A percentile compares a stretch with the other conserved stretches of the same genome.
Conservation (phyloP, 116 monocot species). For the Cymodocea nodosa region DNA sequence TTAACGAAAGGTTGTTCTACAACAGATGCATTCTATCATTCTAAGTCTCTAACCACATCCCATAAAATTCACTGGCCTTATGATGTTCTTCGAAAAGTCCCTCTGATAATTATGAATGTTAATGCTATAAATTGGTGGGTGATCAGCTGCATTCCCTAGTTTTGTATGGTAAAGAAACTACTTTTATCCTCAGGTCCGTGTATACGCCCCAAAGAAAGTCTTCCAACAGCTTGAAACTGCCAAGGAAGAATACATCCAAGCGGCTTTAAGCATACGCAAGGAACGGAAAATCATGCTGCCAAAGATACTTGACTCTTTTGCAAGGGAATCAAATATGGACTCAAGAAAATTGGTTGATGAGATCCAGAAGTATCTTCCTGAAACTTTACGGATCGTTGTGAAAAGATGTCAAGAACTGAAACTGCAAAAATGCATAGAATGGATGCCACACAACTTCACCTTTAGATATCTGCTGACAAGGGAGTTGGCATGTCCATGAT, state of each 20-base stretch:
- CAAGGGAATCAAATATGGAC: slow-evolving; percentile 44
- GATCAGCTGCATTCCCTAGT: neutral
- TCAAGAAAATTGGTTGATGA: slow-evolving; percentile 34
- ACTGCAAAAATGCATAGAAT: slow-evolving; percentile 64
- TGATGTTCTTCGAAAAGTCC: too few species aligned
- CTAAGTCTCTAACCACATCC: too few species aligned
- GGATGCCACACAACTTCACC: slow-evolving; percentile 60
- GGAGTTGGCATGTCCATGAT: slow-evolving; percentile 33
- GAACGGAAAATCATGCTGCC: slow-evolving; percentile 87
- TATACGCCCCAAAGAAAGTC: slow-evolving; percentile 54
- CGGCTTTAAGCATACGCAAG: slow-evolving; percentile 55
- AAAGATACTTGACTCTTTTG: slow-evolving; percentile 67
- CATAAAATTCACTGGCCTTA: too few species aligned
- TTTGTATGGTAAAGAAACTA: neutral
- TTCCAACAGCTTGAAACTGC: slow-evolving; percentile 61
- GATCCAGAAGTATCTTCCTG: slow-evolving; percentile 60
- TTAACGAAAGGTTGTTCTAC: too few species aligned
- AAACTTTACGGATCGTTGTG: slow-evolving; percentile 56
- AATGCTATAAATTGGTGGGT: too few species aligned
- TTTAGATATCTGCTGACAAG: slow-evolving; percentile 73
- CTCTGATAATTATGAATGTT: too few species aligned
- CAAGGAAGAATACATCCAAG: slow-evolving; percentile 82
- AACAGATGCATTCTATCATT: too few species aligned
- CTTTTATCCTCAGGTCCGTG: slow-evolving; percentile 44
- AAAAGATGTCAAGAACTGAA: slow-evolving; percentile 64